Conservation (phyloP, 768 basidiomycete genomes). For the Collybiopsis luxurians region DNA sequence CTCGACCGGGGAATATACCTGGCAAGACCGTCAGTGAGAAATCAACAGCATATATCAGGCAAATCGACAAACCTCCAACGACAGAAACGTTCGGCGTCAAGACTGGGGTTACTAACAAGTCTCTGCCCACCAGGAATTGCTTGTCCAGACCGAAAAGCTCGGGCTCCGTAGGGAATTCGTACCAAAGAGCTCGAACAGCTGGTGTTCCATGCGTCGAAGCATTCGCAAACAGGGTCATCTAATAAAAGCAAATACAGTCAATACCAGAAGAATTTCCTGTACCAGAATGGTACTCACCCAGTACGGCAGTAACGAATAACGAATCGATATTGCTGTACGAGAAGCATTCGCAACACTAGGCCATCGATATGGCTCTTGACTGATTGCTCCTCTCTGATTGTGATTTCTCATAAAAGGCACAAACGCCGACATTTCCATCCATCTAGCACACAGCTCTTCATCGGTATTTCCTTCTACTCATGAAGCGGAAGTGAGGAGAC, state of each 20-base stretch:
- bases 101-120: constrained; percentile 77
- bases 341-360: constrained; percentile 75
- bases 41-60: background rate
- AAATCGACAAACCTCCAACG: constrained; percentile 50
- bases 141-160: constrained; percentile 58
- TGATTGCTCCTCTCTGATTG: constrained; percentile 58
- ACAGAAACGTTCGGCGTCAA: constrained; percentile 63
- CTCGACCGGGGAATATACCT: constrained; percentile 68
- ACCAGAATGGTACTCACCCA: constrained; percentile 49
- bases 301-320: constrained; percentile 74
- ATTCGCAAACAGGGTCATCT: constrained; percentile 76
- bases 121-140: constrained; percentile 71
- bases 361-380: constrained; percentile 82
- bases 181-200: constrained; percentile 73
- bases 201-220: constrained; percentile 64
- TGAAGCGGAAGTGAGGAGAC: background rate
- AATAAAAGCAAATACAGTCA: constrained; percentile 5
- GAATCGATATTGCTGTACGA: constrained; percentile 66
- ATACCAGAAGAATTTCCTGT: background rate
- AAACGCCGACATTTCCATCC: constrained; percentile 87
- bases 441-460: constrained; percentile 79
- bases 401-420: constrained; percentile 84
- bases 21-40: background rate
- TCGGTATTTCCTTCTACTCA: constrained; percentile 65
- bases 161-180: constrained; percentile 71